Base-by-base conservation (phyloP, 2,329 filamentous ascomycete genomes). In the Botrytis fabae region DNA sequence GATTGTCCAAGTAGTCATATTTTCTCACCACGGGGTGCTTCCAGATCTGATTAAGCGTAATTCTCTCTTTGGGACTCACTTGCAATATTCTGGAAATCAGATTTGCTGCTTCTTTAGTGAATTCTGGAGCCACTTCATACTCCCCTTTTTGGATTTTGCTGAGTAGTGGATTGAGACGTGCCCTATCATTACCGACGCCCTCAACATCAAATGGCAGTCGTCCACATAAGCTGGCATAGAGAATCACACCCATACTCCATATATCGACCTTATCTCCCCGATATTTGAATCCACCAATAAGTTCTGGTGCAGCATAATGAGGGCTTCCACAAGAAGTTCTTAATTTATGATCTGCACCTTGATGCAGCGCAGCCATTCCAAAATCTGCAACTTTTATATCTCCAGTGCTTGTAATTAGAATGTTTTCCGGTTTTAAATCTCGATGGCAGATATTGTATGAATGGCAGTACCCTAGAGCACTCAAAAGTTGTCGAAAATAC, bases 391-490 rank as follows among this genome's bases (percentile, higher is more conserved):
- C 91, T 83, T 98, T 99, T 81, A 98, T 90, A 73, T 93, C 90
- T 70, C 91, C 88, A 64, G 91, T 85, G 4, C 85, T 85, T 73
- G 94, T 94, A 69, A 99, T 86, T 28, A 99, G 86, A 63, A 99
- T 98, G 79, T 99, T 99, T 83, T 99, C 96, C 0, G 95, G 96
- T 83, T 99, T 99, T 70, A 99, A 86, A 78, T 99, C 96, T 38
- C 96, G 92, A 81, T 99, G 96, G 81, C 95, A 97, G 75, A 99
- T 97, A 78, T 95, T 94, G 83, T 97, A 93, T 4, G 92, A 90
- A 82, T 99, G 96, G 78, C 95, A 97, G 83, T 98, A 98, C 4
- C 94, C 90, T 69, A 99, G 87, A 1, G 94, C 96, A 71, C 93
- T 93, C 80, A 99, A 92, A 77, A 99, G 94, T 82, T 99, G 96